Evolutionary conservation across 176 grass and related monocot genomes (phyloP), one percentile per base, ranked within the genome.

Genomic region (Oryza rufipogon): DNA sequence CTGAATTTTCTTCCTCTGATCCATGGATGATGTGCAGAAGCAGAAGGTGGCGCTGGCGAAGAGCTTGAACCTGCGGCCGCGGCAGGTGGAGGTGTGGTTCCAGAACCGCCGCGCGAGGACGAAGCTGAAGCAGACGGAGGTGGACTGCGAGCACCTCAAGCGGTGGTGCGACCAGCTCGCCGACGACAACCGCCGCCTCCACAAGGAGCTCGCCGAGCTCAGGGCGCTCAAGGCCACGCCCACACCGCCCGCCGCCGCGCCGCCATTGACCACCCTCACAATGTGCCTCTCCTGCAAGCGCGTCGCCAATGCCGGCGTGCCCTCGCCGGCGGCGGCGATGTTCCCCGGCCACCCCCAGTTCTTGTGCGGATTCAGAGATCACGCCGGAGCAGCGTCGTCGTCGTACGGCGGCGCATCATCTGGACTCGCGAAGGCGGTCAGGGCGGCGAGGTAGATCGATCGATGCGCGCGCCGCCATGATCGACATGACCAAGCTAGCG

Each of bases 111-210:
- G 96, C 2, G 96, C 96, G 0, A 17, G 96, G 11, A 98, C 96
- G n/a, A 98, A 98, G 87, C 87, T 98, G 19, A 98, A 98, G 96
- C 96, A 98, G 87, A 98, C 96, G 56, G 96, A 98, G 87, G 96
- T 98, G 10, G 96, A 98, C 87, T 98, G 93, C 70, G 93, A 98
- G 83, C 93, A 93, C 84, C 86, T 98, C 70, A 92, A 95, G 88
- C 86, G 96, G n/a, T 98, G 96, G 90, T 98, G 96, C 80, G 96
- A 98, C 77, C 88, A 86, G 56, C 87, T 98, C 14, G 91, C 93
- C 14, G 96, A 96, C 11, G 91, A 98, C 78, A 98, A 98, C 85
- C 83, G 84, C 64, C 90, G 96, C 58, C 89, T 98, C 39, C 87
- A 96, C 85, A 98, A 96, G 88, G 96, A 98, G 86, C 86, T 96